Evolutionary conservation across 106 monocot species (phyloP).

Genomic region (Agapanthus africanus): DNA sequence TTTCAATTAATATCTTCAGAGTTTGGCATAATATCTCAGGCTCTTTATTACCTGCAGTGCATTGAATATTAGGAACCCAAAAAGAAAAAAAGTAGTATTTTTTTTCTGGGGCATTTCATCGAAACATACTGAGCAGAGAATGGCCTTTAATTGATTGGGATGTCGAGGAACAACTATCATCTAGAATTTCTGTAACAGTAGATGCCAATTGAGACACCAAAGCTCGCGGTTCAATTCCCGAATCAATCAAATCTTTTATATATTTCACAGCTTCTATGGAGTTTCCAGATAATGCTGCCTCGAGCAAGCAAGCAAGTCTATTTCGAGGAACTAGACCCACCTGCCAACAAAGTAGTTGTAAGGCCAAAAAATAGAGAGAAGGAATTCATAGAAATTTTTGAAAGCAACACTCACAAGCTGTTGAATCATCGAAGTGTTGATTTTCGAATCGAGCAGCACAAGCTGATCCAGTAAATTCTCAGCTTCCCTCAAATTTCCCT

Average conservation of each 20-base stretch:
- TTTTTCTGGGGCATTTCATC: not conserved
- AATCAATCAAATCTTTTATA: conserved; percentile 15
- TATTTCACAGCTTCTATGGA: conserved; percentile 14
- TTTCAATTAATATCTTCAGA: conserved; percentile 14
- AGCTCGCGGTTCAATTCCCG: conserved; percentile 3
- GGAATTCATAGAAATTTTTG: not conserved
- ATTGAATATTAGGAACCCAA: not conserved
- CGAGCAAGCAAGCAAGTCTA: conserved; percentile 11
- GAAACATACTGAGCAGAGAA: conserved; percentile 1
- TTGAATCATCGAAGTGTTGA: conserved; percentile 13
- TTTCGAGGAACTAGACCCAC: conserved; percentile 17
- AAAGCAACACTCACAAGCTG: conserved; percentile 15
- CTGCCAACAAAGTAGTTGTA: conserved; percentile 1
- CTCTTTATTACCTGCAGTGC: not conserved
- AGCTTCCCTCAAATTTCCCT: conserved; percentile 17
- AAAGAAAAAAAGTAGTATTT: not conserved
- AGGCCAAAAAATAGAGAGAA: not conserved
- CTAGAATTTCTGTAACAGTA: conserved; percentile 9
- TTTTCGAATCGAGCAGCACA: conserved; percentile 8
- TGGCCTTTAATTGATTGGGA: not conserved
- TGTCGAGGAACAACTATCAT: conserved; percentile 2
- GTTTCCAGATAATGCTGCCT: conserved; percentile 9
- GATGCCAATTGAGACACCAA: conserved; percentile 17
- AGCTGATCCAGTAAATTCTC: conserved; percentile 23
- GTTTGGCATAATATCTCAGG: conserved; percentile 12